Evolutionary conservation across 1,284 basidiomycete species (phyloP), one percentile per base, ranked within the genome.

Genomic region (Inonotus hispidus): DNA sequence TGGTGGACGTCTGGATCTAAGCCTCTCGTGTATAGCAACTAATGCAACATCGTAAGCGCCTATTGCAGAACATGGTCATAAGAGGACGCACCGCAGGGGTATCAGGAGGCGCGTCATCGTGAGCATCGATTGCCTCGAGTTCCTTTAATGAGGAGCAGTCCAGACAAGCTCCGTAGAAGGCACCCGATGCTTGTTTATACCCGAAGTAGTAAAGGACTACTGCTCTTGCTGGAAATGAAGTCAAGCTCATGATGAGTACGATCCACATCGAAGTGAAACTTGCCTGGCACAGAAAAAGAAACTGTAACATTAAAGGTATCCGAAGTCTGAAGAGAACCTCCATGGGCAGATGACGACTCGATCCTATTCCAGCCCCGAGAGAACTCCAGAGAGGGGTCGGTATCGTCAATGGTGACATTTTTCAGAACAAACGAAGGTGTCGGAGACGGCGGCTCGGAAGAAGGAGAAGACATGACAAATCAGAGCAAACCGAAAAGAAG

Each of bases 321-420:
- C 19, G 58, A 37, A 53, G 46, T 35, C 11, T 53, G 58, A 23
- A 60, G 56, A 19, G 57, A 38, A 35, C 62, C 62, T 10, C 62
- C 62, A 47, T 32, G 23, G 13, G 62, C 62, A 46, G 52, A 38
- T n/a, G 56, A 53, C 23, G 49, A 59, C 58, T 49, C 16, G 29
- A 46, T 60, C 58, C 50, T 37, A 21, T 55, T 43, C 62, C 62
- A 63, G 62, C 62, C 61, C 58, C 60, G 62, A 57, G 62, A 52
- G 29, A 56, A 63, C 23, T 54, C 57, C 62, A 63, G 54, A 60
- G 58, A 63, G 47, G 62, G 57, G 58, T 59, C 62, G 58, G 32
- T 56, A 41, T 63, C 62, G 62, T 63, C 62, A 47, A 63, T 29
- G 27, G 62, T 63, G 19, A 63, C 25, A 35, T 63, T 63, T 38